Evolutionary conservation across 768 basidiomycete genomes (phyloP).

Genomic region (Pleurotus tuoliensis): DNA sequence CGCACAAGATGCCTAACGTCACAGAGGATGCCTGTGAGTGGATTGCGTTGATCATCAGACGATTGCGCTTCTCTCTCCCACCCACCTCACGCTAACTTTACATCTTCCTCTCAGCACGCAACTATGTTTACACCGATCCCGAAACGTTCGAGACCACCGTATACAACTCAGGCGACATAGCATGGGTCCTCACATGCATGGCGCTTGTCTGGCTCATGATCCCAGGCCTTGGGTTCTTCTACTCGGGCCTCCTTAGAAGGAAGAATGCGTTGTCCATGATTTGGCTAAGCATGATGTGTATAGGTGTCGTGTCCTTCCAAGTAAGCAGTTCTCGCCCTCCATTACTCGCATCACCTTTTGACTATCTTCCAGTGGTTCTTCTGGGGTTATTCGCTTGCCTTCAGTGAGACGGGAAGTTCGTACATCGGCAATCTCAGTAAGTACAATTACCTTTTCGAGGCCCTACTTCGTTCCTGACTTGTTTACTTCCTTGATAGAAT

Average conservation of each 20-base stretch:
- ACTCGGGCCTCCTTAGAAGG: constrained; percentile 84
- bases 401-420: constrained; percentile 67
- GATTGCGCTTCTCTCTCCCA: constrained; percentile 4
- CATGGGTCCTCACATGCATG: constrained; percentile 62
- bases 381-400: constrained; percentile 94
- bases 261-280: constrained; percentile 95
- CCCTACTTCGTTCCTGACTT: neutral
- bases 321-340: constrained; percentile 35
- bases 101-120: constrained; percentile 27
- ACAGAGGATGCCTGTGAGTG: constrained; percentile 4
- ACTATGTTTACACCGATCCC: constrained; percentile 27
- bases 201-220: constrained; percentile 87
- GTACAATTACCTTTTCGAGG: constrained; percentile 20
- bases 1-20: constrained; percentile 6
- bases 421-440: constrained; percentile 85
- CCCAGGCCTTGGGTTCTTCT: constrained; percentile 84
- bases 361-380: constrained; percentile 75
- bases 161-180: constrained; percentile 49
- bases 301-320: constrained; percentile 84
- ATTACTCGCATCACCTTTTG: neutral
- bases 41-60: neutral
- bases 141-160: constrained; percentile 25
- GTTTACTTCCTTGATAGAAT: constrained; percentile 35
- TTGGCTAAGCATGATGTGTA: constrained; percentile 68
- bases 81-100: neutral